Base-by-base conservation (phyloP, 306 rosid species). In the Pachyrhizus erosus region DNA sequence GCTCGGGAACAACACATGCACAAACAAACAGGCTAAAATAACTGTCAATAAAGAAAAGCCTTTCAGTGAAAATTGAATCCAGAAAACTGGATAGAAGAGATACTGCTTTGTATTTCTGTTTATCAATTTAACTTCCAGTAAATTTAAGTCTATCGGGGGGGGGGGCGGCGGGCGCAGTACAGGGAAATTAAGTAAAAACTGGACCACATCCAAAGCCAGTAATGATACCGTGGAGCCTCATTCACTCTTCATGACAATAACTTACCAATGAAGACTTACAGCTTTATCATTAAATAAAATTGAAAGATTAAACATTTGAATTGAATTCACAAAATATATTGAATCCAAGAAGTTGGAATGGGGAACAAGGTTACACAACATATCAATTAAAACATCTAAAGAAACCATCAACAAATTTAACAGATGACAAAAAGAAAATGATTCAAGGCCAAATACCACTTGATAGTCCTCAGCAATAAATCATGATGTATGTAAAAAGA, bases 241-340 rank as follows among this genome's bases (percentile, higher is more conserved):
- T 46, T 55, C 76, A 6, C 80, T n/a, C 27, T 62, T 51, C 64
- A 24, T 11, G 42, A 70, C 33, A 61, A 37, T 18, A 27, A 84
- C 58, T 46, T 57, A 46, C 20, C 55, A 68, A 69, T 58, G 67
- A 80, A 45, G 49, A 43, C 43, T 60, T 11, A 57, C 27, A 48
- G 13, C 61, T 68, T 57, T 12, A 75, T 80, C 78, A 57, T 75
- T 12, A 68, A 12, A 27, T 80, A 67, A 24, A 49, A 9, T n/a
- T 24, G 52, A 57, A 82, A 76, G 70, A 75, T 33, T 45, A 24
- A 49, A 78, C 67, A 26, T 7, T 26, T 77, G 54, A 78, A 84
- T 39, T 66, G 72, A 84, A 51, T 51, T 60, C 15, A 61, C n/a
- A n/a, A n/a, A n/a, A n/a, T 21, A 65, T 29, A 52, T 31, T 58